These are phyloP conservation scores for Aspergillus sclerotiicarbonarius DNA, from an alignment of 495 filamentous ascomycete genomes.

Conservation along the genomic window DNA sequence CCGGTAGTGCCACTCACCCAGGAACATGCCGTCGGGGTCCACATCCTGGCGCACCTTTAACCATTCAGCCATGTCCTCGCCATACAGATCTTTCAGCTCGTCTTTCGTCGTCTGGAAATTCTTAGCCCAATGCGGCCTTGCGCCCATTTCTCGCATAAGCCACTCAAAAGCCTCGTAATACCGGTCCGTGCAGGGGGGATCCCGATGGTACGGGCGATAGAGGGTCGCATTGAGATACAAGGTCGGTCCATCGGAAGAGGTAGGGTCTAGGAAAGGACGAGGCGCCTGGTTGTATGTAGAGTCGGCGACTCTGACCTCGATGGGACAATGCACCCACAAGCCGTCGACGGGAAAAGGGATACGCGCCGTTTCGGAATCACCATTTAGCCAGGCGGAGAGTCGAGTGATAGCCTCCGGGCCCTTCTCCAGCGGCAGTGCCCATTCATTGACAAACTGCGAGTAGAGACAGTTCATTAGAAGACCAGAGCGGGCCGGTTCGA, in stretches of 20 bases:
- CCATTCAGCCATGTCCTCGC: conserved; percentile 60
- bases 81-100: conserved; percentile 48
- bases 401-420: conserved; percentile 86
- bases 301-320: conserved; percentile 88
- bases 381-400: conserved; percentile 80
- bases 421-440: conserved; percentile 85
- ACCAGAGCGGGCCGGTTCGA: conserved; percentile 76
- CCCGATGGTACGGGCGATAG: conserved; percentile 80
- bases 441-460: conserved; percentile 96
- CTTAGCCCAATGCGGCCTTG: conserved; percentile 96
- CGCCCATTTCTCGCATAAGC: conserved; percentile 88
- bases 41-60: conserved; percentile 63
- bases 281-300: conserved; percentile 54
- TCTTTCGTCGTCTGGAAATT: conserved; percentile 67
- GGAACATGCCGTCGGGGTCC: conserved; percentile 91
- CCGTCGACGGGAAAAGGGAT: conserved; percentile 81
- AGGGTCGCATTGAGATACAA: conserved; percentile 95
- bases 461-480: conserved; percentile 96
- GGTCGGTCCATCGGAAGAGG: conserved; percentile 64
- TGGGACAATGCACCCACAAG: conserved; percentile 86
- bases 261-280: conserved; percentile 79
- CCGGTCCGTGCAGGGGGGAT: conserved; percentile 72
- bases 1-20: conserved; percentile 82
- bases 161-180: conserved; percentile 96
- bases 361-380: conserved; percentile 49